Evolutionary conservation across 495 filamentous ascomycete genomes (phyloP).

Genomic region (Annulohypoxylon maeteangense): DNA sequence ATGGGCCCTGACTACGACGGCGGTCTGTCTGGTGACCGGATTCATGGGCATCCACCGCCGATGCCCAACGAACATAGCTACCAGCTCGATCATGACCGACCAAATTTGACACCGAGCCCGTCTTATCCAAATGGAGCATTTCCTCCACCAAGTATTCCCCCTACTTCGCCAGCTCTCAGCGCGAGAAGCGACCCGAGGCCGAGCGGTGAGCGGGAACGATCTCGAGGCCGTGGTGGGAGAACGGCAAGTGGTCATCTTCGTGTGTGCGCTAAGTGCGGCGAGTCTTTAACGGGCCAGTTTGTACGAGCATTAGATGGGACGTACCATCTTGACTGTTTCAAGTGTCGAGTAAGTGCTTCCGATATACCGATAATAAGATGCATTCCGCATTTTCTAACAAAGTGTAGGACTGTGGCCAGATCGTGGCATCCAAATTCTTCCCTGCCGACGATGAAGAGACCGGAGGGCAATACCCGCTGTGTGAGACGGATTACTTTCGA

Average conservation of each 20-base stretch:
- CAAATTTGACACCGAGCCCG: conserved; percentile 50
- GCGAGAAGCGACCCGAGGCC: conserved; percentile 49
- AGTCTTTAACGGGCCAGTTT: conserved; percentile 90
- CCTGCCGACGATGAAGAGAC: conserved; percentile 90
- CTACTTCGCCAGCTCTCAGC: conserved; percentile 56
- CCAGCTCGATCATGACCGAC: conserved; percentile 51
- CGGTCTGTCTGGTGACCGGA: conserved; percentile 48
- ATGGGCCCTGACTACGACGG: conserved; percentile 51
- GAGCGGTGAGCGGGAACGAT: conserved; percentile 62
- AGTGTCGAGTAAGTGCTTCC: conserved; percentile 79
- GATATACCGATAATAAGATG: not conserved
- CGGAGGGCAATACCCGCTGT: conserved; percentile 89
- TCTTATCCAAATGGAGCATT: conserved; percentile 53
- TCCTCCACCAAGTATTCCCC: conserved; percentile 46
- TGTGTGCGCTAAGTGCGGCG: conserved; percentile 88
- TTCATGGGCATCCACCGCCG: conserved; percentile 47
- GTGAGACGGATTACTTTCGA: conserved; percentile 97
- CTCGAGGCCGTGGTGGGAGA: conserved; percentile 56
- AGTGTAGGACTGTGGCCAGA: conserved; percentile 88
- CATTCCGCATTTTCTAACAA: conserved; percentile 32
- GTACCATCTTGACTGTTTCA: conserved; percentile 98
- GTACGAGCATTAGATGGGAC: conserved; percentile 91
- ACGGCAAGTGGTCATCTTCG: conserved; percentile 65
- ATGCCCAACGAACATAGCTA: conserved; percentile 42
- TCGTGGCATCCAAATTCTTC: conserved; percentile 98